Percentiles rank a stretch among this genome's conserved stretches.
Evolutionary conservation across 495 filamentous ascomycete genomes (phyloP).

Genomic region (Daldinia loculata): DNA sequence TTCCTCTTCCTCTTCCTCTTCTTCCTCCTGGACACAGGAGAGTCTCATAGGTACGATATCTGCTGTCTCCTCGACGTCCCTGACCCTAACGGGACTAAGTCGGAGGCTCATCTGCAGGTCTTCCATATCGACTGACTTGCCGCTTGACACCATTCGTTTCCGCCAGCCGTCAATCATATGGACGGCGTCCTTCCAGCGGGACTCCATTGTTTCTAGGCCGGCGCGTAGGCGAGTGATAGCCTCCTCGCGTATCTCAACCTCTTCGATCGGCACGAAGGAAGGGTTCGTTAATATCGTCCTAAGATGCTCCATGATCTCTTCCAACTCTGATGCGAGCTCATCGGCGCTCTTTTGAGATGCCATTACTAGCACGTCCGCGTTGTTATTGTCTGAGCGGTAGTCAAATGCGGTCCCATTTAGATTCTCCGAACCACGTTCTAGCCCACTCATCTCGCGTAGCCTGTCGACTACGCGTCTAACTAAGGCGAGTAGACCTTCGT

Average conservation of each 20-base stretch:
- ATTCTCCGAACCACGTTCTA: conserved; percentile 58
- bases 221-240: conserved; percentile 83
- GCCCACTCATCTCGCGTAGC: conserved; percentile 80
- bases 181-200: conserved; percentile 87
- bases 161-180: conserved; percentile 94
- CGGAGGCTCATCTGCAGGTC: conserved; percentile 80
- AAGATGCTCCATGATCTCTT: conserved; percentile 78
- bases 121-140: conserved; percentile 81
- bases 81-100: conserved; percentile 67
- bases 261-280: conserved; percentile 93
- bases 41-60: conserved; percentile 50
- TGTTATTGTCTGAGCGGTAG: conserved; percentile 49
- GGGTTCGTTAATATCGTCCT: conserved; percentile 88
- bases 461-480: conserved; percentile 74
- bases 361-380: conserved; percentile 55
- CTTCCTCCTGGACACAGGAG: conserved; percentile 51
- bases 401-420: conserved; percentile 41
- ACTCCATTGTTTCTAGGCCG: conserved; percentile 92
- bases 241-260: conserved; percentile 88
- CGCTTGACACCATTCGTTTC: conserved; percentile 78
- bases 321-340: conserved; percentile 75
- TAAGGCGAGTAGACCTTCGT: conserved; percentile 80
- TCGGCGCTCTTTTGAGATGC: conserved; percentile 68
- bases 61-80: conserved; percentile 59
- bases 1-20: conserved; percentile 47